Evolutionary conservation across 2,329 filamentous ascomycete species (phyloP), one percentile per base, ranked within the genome.

Genomic region (Colletotrichum truncatum): DNA sequence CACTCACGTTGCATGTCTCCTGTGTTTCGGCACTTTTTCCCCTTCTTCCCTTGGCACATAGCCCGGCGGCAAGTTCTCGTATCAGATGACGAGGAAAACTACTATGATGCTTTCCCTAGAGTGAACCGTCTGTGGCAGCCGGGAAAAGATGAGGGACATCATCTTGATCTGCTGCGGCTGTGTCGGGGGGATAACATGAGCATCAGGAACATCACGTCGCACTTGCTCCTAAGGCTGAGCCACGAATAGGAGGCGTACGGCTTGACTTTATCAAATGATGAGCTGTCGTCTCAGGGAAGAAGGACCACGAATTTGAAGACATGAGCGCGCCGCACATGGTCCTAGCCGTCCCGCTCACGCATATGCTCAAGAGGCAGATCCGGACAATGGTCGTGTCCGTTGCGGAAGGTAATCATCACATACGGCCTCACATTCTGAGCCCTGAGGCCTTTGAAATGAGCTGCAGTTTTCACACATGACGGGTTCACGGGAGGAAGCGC

Each of bases 201-300:
- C 0, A 16, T 84, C 3, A 76, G 83, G 1, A 43, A 77, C 16
- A 18, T 81, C 0, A 63, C 83, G 0, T 84, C 85, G 0, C 66
- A 70, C 0, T 41, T 83, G 9, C 76, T 81, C 58, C 69, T 88
- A 12, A 79, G 83, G 3, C 75, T 87, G 6, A 77, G 77, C 18
- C 74, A 71, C 41, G 84, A 87, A 60, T 83, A 87, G 69, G 82
- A 84, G n/a, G 80, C 77, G 68, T 84, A 84, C 65, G 79, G 82
- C 57, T 81, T 82, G 79, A 82, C 57, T 81, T 82, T 36, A 48
- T 77, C 3, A 80, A 76, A 68, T 78, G 76, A 73, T 77, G 72
- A 62, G 73, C 69, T 0, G 73, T 68, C n/a, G n/a, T n/a, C 0
- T 64, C 49, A 2, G 67, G 67, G 1, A 3, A 38, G 0, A 18